Conservation (phyloP, 75 land plant species). For the Sequoiadendron giganteum region DNA sequence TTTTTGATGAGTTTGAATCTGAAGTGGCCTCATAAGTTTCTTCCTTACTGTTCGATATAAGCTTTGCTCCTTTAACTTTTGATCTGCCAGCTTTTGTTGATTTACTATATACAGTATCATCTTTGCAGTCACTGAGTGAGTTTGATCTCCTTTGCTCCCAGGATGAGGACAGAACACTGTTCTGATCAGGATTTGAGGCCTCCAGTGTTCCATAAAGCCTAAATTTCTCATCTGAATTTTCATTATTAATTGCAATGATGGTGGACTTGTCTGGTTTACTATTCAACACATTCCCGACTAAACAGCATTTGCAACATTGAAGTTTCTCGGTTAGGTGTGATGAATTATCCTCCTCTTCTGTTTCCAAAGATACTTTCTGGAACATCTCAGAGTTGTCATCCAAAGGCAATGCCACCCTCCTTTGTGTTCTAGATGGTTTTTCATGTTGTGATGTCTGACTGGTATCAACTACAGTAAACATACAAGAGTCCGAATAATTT, state of each 20-base stretch:
- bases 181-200: not conserved
- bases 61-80: constrained; percentile 4
- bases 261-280: not conserved
- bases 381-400: constrained; percentile 10
- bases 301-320: not conserved
- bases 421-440: constrained; percentile 19
- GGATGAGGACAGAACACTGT: not conserved
- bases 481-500: constrained; percentile 17
- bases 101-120: not conserved
- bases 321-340: not conserved
- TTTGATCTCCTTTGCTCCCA: not conserved
- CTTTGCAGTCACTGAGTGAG: not conserved
- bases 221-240: not conserved
- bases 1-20: not conserved
- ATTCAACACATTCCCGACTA: not conserved
- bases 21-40: not conserved
- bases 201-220: not conserved
- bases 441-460: constrained; percentile 30
- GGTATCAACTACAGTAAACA: constrained; percentile 61
- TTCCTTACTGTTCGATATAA: not conserved
- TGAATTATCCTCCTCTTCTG: not conserved
- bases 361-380: not conserved
- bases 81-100: not conserved
- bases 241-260: too few species aligned
- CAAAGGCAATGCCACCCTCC: constrained; percentile 39